Evolutionary conservation across 805 yeast species (phyloP).

Genomic region (Myxozyma geophila): DNA sequence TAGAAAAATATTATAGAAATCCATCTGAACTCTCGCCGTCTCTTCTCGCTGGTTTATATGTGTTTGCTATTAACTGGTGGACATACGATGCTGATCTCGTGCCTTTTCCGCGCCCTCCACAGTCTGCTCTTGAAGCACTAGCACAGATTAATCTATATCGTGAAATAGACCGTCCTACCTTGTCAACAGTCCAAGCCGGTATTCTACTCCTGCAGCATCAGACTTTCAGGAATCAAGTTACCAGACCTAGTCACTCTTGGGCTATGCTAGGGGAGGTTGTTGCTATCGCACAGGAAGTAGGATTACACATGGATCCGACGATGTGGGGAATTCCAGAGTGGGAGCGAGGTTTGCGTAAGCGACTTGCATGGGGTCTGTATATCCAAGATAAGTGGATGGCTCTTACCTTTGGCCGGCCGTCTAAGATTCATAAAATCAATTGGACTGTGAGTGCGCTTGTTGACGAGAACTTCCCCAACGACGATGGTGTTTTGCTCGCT

Average conservation of each 20-base stretch:
- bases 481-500: conserved; percentile 20
- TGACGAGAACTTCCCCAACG: conserved; percentile 44
- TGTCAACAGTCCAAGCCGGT: conserved; percentile 50
- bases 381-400: conserved; percentile 91
- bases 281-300: conserved; percentile 85
- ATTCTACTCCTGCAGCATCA: conserved; percentile 54
- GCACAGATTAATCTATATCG: conserved; percentile 34
- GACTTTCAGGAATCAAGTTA: conserved; percentile 40
- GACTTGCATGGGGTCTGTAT: conserved; percentile 96
- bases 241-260: conserved; percentile 67
- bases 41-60: conserved; percentile 38
- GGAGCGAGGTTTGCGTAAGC: conserved; percentile 86
- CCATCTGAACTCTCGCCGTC: conserved; percentile 40
- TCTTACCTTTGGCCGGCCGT: conserved; percentile 78
- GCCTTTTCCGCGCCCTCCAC: conserved; percentile 34
- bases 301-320: conserved; percentile 87
- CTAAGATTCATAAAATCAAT: conserved; percentile 73
- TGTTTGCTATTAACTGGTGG: conserved; percentile 42
- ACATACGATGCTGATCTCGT: conserved; percentile 38
- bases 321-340: conserved; percentile 92
- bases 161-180: conserved; percentile 43
- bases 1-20: conserved; percentile 40
- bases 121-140: conserved; percentile 35
- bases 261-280: conserved; percentile 70
- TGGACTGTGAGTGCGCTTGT: conserved; percentile 77